phyloP scores from a whole-genome alignment of 2,329 filamentous ascomycete species.

The Cadophora sp. region DNA sequence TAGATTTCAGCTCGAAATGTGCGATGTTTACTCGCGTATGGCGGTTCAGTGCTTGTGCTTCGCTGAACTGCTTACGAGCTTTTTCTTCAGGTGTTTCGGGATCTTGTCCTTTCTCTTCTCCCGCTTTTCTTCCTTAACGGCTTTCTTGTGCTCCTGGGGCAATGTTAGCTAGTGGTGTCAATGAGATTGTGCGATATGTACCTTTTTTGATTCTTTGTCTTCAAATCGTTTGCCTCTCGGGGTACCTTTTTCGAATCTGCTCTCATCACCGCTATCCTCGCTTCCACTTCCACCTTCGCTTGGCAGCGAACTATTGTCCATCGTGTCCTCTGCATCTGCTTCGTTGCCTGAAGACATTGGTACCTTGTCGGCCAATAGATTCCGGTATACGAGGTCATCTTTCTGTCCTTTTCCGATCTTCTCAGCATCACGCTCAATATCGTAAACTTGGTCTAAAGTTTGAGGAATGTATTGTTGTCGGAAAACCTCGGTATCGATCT shows the following conservation, averaged over 20 bases:
- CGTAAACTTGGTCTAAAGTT: conserved; percentile 94
- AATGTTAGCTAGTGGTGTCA: conserved; percentile 19
- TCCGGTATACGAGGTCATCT: conserved; percentile 82
- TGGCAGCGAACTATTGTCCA: conserved; percentile 48
- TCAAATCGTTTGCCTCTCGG: conserved; percentile 86
- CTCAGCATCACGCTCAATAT: conserved; percentile 89
- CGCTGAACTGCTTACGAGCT: conserved; percentile 65
- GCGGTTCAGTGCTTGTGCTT: conserved; percentile 43
- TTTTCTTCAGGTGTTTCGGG: conserved; percentile 95
- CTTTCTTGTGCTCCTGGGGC: conserved; percentile 74
- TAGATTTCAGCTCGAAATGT: background rate
- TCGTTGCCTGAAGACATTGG: conserved; percentile 48
- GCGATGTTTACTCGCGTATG: conserved; percentile 22
- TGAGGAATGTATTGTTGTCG: conserved; percentile 96
- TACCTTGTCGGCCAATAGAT: conserved; percentile 77
- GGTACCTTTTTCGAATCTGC: conserved; percentile 66
- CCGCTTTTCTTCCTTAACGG: conserved; percentile 93
- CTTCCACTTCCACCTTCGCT: conserved; percentile 51
- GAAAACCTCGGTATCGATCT: conserved; percentile 91
- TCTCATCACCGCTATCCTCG: conserved; percentile 56
- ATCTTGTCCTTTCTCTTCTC: conserved; percentile 96
- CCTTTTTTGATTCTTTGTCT: conserved; percentile 89
- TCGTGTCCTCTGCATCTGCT: conserved; percentile 48
- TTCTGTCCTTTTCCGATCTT: conserved; percentile 76
- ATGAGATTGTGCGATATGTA: conserved; percentile 40